Evolutionary conservation across 306 rosid species (phyloP).

Genomic region (Sindora glabra): DNA sequence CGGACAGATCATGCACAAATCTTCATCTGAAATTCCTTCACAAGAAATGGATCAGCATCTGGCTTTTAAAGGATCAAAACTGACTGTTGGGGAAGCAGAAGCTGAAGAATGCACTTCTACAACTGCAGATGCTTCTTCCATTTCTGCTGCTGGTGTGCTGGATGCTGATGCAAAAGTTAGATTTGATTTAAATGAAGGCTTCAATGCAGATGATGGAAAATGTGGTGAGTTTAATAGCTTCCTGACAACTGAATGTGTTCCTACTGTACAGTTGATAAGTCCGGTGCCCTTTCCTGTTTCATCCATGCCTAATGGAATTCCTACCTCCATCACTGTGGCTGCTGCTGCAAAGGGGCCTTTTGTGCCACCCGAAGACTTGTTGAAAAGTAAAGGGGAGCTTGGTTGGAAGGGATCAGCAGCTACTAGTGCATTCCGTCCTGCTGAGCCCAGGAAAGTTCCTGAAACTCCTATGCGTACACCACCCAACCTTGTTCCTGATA

Average conservation of each 20-base stretch:
- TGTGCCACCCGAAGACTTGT: slow-evolving; percentile 51
- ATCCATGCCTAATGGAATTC: slow-evolving; percentile 31
- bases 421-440: slow-evolving; percentile 85
- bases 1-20: slow-evolving; percentile 13
- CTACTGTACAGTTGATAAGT: slow-evolving; percentile 34
- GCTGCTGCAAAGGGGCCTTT: slow-evolving; percentile 67
- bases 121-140: slow-evolving; percentile 48
- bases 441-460: slow-evolving; percentile 61
- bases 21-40: slow-evolving; percentile 11
- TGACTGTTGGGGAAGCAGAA: slow-evolving; percentile 31
- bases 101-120: slow-evolving; percentile 64
- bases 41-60: slow-evolving; percentile 39
- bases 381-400: slow-evolving; percentile 58
- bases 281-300: slow-evolving; percentile 46
- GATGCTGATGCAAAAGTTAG: slow-evolving; percentile 44
- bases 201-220: slow-evolving; percentile 54
- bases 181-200: slow-evolving; percentile 74
- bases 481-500: slow-evolving; percentile 8
- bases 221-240: slow-evolving; percentile 28
- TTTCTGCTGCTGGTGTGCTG: slow-evolving; percentile 32
- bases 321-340: slow-evolving; percentile 55
- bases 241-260: slow-evolving; percentile 24
- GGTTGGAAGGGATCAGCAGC: slow-evolving; percentile 87
- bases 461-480: slow-evolving; percentile 27
- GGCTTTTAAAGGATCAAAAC: slow-evolving; percentile 25